Base-by-base conservation (phyloP, 345 rosid genomes). In the Acer saccharum region DNA sequence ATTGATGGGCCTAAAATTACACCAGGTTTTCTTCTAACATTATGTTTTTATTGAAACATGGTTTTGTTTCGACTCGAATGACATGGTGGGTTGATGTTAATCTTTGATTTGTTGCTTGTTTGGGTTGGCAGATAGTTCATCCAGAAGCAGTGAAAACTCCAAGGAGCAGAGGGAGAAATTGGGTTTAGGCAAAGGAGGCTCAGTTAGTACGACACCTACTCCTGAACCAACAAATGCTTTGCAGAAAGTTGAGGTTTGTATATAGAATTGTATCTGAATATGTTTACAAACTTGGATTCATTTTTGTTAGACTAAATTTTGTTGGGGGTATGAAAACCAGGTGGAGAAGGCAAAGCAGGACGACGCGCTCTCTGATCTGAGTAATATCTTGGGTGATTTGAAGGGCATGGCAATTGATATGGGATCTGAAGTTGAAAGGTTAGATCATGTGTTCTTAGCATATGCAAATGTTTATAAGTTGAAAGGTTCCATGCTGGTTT, bases 401-500 rank as follows among this genome's bases (percentile, higher is more conserved):
- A 96, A 94, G 87, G 86, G 81, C 70, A 96, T 96, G 99, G 99
- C 99, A 32, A 77, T 86, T 41, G 98, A 92, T 78, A 96, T 96
- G 99, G 98, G 98, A 81, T 55, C 85, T 25, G 99, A 96, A 81
- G 85, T 96, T 69, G 88, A 92, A 70, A 91, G 88, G 99, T 94
- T 13, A 43, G 89, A 75, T 35, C 41, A 68, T 12, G 61, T 68
- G 8, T 35, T 35, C 39, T 35, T 35, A 4, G 50, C 1, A 35
- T 35, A 35, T 17, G 13, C 14, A 4, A 6, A 14, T 14, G 13
- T 17, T 2, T 25, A 25, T 25, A 25, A 25, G 27, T 25, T 25
- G 27, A 50, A 50, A 50, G 55, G 17, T 50, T 50, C 12, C 14
- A 50, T 12, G 55, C 55, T 50, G 55, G 55, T 6, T 64, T 12